Base-by-base conservation (phyloP, 495 filamentous ascomycete species). In the Podospora didyma region DNA sequence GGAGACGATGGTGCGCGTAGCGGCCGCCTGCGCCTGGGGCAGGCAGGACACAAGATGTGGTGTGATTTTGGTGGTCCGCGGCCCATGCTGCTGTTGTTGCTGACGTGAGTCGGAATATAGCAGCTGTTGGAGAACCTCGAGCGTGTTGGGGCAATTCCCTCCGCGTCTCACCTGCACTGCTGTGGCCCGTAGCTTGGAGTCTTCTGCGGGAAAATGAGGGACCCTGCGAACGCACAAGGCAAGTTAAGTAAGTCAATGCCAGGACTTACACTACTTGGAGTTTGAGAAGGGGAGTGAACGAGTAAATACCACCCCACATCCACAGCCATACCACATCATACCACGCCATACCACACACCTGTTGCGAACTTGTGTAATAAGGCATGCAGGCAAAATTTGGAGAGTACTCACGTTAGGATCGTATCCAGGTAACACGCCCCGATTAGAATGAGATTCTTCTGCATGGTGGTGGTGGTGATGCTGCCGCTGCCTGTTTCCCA, bases 341-440 rank as follows among this genome's bases (percentile, higher is more conserved):
- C n/a, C n/a, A n/a, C n/a, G n/a, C n/a, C n/a, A n/a, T n/a, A n/a
- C n/a, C n/a, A n/a, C n/a, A n/a, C n/a, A n/a, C n/a, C n/a, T n/a
- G n/a, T n/a, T n/a, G n/a, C n/a, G n/a, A n/a, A n/a, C n/a, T n/a
- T n/a, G n/a, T n/a, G n/a, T n/a, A n/a, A n/a, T n/a, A n/a, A n/a
- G n/a, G n/a, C n/a, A n/a, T n/a, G n/a, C n/a, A n/a, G n/a, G n/a
- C n/a, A n/a, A n/a, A n/a, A n/a, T n/a, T n/a, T n/a, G n/a, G n/a
- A n/a, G n/a, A n/a, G n/a, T n/a, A n/a, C n/a, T 67, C 62, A 82
- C 85, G 80, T 85, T 26, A 88, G 64, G 58, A 88, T 85, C 21
- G 84, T 88, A 67, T 88, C 86, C 10, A 88, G 64, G 67, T 87
- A 88, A 51, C 82, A 87, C 46, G 84, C 85, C 7, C 86, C 85